These are phyloP conservation scores for Trichoderma virens DNA, from an alignment of 495 filamentous ascomycete genomes.

Conservation along the genomic window DNA sequence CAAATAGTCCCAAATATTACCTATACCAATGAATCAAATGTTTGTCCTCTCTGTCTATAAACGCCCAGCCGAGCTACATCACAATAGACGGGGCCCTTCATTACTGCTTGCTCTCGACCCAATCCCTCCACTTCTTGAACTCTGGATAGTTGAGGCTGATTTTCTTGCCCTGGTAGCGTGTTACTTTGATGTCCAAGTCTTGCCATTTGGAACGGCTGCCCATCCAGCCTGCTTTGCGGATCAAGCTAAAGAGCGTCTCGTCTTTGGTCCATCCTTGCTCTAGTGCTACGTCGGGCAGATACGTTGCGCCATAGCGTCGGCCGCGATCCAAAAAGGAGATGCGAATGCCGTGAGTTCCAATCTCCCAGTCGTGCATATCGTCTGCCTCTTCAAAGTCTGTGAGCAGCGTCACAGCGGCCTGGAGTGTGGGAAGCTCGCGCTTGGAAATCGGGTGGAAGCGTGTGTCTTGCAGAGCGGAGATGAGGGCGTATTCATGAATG, in stretches of 20 bases:
- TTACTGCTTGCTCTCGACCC: conserved; percentile 46
- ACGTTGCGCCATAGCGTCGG: conserved; percentile 69
- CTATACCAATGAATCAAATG: background rate
- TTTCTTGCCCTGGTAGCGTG: conserved; percentile 75
- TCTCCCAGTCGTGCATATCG: conserved; percentile 72
- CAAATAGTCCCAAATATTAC: background rate
- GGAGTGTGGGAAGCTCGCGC: conserved; percentile 59
- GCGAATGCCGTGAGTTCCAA: conserved; percentile 77
- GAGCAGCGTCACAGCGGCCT: conserved; percentile 65
- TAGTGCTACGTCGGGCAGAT: conserved; percentile 81
- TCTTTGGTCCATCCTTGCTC: conserved; percentile 97
- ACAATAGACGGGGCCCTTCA: conserved; percentile 71
- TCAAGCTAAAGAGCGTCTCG: conserved; percentile 79
- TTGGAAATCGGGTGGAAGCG: conserved; percentile 70
- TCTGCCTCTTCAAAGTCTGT: conserved; percentile 67
- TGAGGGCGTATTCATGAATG: conserved; percentile 74
- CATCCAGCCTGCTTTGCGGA: conserved; percentile 89
- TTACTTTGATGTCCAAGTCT: conserved; percentile 64
- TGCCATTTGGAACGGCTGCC: conserved; percentile 63
- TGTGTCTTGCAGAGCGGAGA: conserved; percentile 80
- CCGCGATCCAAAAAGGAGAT: conserved; percentile 66
- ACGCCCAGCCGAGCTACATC: conserved; percentile 71
- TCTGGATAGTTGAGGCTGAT: conserved; percentile 60
- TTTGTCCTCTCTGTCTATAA: background rate
- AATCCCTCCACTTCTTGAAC: conserved; percentile 70